phyloP scores from a whole-genome alignment of 2,329 filamentous ascomycete species.

The Drechslerella stenobrocha region DNA sequence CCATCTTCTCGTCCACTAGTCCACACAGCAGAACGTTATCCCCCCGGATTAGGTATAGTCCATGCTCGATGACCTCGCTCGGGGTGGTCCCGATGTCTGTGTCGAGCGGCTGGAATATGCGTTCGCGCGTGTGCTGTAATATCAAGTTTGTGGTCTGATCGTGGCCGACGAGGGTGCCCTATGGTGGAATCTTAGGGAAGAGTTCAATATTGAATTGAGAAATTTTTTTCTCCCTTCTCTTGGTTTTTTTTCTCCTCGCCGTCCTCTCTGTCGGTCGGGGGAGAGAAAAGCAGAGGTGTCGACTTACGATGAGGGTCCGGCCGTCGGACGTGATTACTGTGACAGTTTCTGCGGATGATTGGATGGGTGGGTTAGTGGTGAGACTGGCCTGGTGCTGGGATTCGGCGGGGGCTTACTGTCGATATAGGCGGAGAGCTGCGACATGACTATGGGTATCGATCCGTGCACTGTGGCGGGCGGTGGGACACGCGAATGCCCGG shows the following conservation, averaged over 20 bases:
- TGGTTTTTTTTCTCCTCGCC: slow-evolving; percentile 4
- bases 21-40: slow-evolving; percentile 93
- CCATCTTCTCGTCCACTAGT: slow-evolving; percentile 83
- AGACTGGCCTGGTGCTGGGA: background rate
- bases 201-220: slow-evolving; percentile 38
- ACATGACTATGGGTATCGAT: too few relatives aligned
- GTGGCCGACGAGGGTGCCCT: slow-evolving; percentile 77
- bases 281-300: background rate
- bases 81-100: slow-evolving; percentile 67
- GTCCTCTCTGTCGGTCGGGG: too few relatives aligned
- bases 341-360: slow-evolving; percentile 77
- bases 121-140: slow-evolving; percentile 78
- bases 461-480: too few relatives aligned
- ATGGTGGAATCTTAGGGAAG: slow-evolving; percentile 48
- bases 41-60: slow-evolving; percentile 86
- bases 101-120: slow-evolving; percentile 80
- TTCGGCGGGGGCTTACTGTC: slow-evolving; percentile 2
- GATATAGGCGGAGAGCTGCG: background rate
- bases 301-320: slow-evolving; percentile 67
- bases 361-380: background rate
- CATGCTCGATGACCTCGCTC: slow-evolving; percentile 77
- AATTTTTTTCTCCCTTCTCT: slow-evolving; percentile 8
- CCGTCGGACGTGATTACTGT: slow-evolving; percentile 90
- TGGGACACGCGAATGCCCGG: too few relatives aligned
- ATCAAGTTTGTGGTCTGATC: slow-evolving; percentile 95